A percentile compares a stretch with the other conserved stretches of the same genome.
phyloP scores from a whole-genome alignment of 2,329 filamentous ascomycete species.

The Sporothrix brasiliensis region DNA sequence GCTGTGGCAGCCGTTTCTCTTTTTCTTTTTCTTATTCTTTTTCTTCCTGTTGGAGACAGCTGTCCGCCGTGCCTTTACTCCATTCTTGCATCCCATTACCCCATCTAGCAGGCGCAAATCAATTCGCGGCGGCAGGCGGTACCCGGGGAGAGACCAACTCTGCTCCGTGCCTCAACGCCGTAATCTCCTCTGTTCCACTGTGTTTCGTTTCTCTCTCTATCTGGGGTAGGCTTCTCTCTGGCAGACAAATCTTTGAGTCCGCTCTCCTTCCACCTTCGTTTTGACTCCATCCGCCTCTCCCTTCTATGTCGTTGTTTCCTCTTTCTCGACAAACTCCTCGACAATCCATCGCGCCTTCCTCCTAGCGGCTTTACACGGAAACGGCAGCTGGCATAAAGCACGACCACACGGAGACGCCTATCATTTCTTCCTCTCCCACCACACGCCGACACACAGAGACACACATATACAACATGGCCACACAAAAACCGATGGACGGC shows the following conservation, averaged over 20 bases:
- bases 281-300: neutral
- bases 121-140: slow-evolving; percentile 8
- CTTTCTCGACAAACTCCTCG: neutral
- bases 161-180: slow-evolving; percentile 7
- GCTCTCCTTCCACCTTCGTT: neutral
- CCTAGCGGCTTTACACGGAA: neutral
- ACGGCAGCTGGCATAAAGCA: slow-evolving; percentile 6
- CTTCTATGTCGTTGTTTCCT: neutral
- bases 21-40: slow-evolving; percentile 3
- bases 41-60: neutral
- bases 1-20: neutral
- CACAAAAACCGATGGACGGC: slow-evolving; percentile 23
- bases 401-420: neutral
- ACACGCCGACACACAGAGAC: neutral
- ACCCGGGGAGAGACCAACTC: slow-evolving; percentile 5
- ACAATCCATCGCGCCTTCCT: slow-evolving; percentile 3
- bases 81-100: neutral
- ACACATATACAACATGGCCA: slow-evolving; percentile 20
- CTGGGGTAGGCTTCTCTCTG: slow-evolving; percentile 17
- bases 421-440: neutral
- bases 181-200: neutral
- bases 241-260: neutral
- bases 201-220: neutral
- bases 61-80: slow-evolving; percentile 7
- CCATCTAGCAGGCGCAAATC: slow-evolving; percentile 14